These are phyloP conservation scores for Trebouxiophyceae sp. DNA, from an alignment of 163 green algal species.

Conservation along the genomic window DNA sequence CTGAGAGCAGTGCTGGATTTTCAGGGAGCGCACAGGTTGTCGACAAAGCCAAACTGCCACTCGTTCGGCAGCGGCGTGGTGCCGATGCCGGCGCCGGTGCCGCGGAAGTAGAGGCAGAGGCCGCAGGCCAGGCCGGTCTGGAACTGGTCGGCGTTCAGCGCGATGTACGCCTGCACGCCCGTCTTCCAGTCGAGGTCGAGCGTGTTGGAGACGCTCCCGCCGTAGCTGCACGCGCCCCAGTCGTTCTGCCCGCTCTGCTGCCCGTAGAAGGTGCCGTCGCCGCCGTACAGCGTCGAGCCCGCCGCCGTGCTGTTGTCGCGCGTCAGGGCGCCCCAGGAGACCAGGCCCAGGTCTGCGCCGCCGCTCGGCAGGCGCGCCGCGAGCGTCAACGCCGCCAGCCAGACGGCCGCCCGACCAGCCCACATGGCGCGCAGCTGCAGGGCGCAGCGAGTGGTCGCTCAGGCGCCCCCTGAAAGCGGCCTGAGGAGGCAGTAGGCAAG, in stretches of 20 bases:
- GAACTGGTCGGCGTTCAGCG: slow-evolving; percentile 27
- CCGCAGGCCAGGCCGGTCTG: slow-evolving; percentile 12
- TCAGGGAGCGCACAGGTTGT: slow-evolving; percentile 14
- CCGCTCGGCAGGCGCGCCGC: no score
- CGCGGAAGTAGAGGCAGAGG: slow-evolving; percentile 24
- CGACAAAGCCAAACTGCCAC: slow-evolving; percentile 8
- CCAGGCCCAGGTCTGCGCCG: neutral
- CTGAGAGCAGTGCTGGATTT: neutral
- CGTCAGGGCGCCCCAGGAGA: neutral
- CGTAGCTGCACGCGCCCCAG: slow-evolving; percentile 25
- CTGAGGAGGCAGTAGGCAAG: no score
- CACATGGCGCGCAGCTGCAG: no score
- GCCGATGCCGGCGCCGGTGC: slow-evolving; percentile 15
- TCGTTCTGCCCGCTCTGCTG: slow-evolving; percentile 12
- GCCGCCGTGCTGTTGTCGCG: neutral
- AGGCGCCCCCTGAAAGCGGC: no score
- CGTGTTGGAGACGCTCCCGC: slow-evolving; percentile 19
- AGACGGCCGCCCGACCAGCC: no score
- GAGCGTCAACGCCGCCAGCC: no score
- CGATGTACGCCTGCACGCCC: slow-evolving; percentile 14
- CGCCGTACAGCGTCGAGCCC: neutral
- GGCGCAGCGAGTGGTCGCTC: no score
- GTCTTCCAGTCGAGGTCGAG: slow-evolving; percentile 13
- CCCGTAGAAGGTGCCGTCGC: slow-evolving; percentile 18
- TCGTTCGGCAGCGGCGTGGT: slow-evolving; percentile 15